Evolutionary conservation across 306 rosid species (phyloP).

Genomic region (Vigna unguiculata): DNA sequence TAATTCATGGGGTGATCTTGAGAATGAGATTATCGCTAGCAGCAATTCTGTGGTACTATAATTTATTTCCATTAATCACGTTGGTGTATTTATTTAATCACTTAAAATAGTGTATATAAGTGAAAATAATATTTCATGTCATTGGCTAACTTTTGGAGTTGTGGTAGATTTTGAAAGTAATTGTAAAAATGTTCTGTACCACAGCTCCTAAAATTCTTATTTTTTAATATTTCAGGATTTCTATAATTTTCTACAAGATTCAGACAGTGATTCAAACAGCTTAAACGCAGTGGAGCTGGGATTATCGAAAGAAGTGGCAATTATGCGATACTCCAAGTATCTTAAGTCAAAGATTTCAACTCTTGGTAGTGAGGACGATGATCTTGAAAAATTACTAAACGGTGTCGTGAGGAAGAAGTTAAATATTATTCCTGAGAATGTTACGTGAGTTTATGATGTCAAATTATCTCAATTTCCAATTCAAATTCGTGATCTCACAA

Average conservation of each 20-base stretch:
- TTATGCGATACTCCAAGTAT: conserved; percentile 54
- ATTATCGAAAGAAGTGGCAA: conserved; percentile 34
- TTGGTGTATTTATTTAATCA: background rate
- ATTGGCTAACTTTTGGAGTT: too few relatives aligned
- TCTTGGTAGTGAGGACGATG: conserved; percentile 41
- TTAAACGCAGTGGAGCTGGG: conserved; percentile 37
- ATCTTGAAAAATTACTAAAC: conserved; percentile 56
- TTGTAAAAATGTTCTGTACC: too few relatives aligned
- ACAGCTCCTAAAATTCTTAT: background rate
- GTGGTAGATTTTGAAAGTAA: too few relatives aligned
- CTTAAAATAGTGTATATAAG: background rate
- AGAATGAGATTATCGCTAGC: background rate
- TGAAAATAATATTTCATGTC: too few relatives aligned
- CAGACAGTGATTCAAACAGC: conserved; percentile 49
- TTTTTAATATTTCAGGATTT: conserved; percentile 56
- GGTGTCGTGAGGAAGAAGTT: conserved; percentile 70
- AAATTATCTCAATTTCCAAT: background rate
- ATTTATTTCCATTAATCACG: background rate
- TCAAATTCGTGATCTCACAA: background rate
- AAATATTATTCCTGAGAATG: conserved; percentile 62
- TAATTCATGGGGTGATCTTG: background rate
- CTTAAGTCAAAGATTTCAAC: conserved; percentile 42
- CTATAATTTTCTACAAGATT: conserved; percentile 67
- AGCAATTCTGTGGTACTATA: conserved; percentile 9
- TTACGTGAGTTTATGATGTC: conserved; percentile 52